phyloP scores from a whole-genome alignment of 441 rosid genomes.

The Pelargonium australe region DNA sequence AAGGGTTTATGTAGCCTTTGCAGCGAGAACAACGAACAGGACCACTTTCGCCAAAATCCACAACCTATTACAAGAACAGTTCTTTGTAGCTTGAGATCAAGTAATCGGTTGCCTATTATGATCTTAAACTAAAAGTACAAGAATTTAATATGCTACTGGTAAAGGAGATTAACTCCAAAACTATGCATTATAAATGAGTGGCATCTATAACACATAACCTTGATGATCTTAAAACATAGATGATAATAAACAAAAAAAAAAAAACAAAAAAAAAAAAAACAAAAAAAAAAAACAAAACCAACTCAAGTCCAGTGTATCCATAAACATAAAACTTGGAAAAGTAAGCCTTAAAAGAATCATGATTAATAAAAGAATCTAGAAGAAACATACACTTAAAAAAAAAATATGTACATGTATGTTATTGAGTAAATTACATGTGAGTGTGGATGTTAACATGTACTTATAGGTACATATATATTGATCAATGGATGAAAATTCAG shows the following conservation, averaged over 20 bases:
- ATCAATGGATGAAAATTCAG: too few relatives aligned
- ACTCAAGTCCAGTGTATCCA: too few relatives aligned
- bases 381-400: background rate
- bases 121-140: background rate
- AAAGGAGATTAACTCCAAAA: background rate
- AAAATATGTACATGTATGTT: slow-evolving; percentile 1
- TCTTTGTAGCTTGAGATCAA: background rate
- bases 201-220: background rate
- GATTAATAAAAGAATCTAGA: background rate
- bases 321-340: too few relatives aligned
- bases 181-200: background rate
- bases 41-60: slow-evolving; percentile 33
- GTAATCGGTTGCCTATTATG: background rate
- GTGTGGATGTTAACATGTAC: background rate
- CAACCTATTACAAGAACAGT: slow-evolving; percentile 21
- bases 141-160: background rate
- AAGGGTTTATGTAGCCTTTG: slow-evolving; percentile 33
- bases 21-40: slow-evolving; percentile 32
- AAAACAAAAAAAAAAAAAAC: too few relatives aligned
- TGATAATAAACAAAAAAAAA: too few relatives aligned
- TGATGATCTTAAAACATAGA: background rate
- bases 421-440: background rate
- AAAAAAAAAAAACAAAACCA: too few relatives aligned
- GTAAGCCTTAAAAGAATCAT: too few relatives aligned
- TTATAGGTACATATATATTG: background rate